A percentile compares a stretch with the other conserved stretches of the same genome.
These are phyloP conservation scores for Suillus discolor DNA, from an alignment of 768 basidiomycete genomes.

Conservation along the genomic window DNA sequence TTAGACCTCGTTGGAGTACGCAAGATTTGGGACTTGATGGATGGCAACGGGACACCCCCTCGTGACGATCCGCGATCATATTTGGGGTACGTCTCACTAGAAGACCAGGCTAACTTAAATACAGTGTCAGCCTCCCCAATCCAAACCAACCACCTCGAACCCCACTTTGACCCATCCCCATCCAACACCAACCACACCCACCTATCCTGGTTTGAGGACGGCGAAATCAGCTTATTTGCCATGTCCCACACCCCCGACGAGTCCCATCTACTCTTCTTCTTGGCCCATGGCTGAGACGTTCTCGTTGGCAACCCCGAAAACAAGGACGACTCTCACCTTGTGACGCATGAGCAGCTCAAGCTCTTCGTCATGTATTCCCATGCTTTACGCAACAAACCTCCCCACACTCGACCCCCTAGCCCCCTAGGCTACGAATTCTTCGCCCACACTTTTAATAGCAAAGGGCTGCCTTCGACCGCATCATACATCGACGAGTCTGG, in stretches of 20 bases:
- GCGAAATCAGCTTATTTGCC: too few relatives aligned
- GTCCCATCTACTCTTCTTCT: not conserved
- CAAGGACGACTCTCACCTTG: not conserved
- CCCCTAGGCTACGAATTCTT: not conserved
- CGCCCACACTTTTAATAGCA: too few relatives aligned
- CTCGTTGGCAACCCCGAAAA: not conserved
- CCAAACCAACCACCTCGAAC: too few relatives aligned
- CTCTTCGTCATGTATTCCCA: not conserved
- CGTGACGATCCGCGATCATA: not conserved
- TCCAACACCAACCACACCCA: too few relatives aligned
- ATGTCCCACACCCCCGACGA: not conserved
- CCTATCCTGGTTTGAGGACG: too few relatives aligned
- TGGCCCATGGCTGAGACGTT: fast-evolving
- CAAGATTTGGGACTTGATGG: not conserved
- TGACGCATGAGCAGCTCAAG: not conserved
- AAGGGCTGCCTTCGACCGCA: too few relatives aligned
- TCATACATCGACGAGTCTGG: too few relatives aligned
- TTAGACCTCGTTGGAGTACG: not conserved
- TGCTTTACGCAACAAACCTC: not conserved
- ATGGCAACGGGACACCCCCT: not conserved
- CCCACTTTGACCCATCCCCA: too few relatives aligned
- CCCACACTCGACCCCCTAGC: not conserved
- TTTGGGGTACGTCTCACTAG: too few relatives aligned
- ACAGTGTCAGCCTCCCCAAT: too few relatives aligned
- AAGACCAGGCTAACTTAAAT: too few relatives aligned